Conservation (phyloP, 805 yeast genomes). For the Candida maltosa region DNA sequence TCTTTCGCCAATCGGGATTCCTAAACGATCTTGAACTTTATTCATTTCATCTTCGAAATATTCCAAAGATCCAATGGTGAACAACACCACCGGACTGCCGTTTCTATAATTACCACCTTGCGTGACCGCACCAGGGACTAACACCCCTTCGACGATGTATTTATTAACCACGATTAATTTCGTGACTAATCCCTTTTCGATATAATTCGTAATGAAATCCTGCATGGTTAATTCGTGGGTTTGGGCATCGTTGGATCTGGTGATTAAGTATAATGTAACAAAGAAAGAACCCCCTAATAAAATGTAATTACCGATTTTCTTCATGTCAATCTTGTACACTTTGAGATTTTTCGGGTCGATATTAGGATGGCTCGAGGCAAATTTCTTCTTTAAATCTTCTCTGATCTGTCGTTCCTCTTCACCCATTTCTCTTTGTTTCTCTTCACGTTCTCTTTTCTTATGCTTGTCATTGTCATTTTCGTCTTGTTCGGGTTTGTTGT, state of each 20-base stretch:
- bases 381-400: constrained; percentile 29
- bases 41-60: constrained; percentile 81
- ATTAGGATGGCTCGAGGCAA: constrained; percentile 27
- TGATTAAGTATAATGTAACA: constrained; percentile 5
- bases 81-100: constrained; percentile 51
- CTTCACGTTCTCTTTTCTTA: too few species aligned
- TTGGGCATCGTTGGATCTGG: neutral
- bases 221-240: constrained; percentile 55
- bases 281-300: constrained; percentile 3
- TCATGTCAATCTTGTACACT: constrained; percentile 21
- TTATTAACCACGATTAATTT: constrained; percentile 72
- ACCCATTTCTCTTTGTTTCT: too few species aligned
- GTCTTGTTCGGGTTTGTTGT: too few species aligned
- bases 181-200: constrained; percentile 76
- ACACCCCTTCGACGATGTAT: constrained; percentile 65
- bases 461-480: too few species aligned
- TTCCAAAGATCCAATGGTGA: constrained; percentile 87
- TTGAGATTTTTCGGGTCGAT: constrained; percentile 28
- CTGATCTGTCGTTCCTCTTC: constrained; percentile 32
- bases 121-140: constrained; percentile 45
- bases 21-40: constrained; percentile 63
- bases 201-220: constrained; percentile 76
- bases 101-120: constrained; percentile 34
- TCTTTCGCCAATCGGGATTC: constrained; percentile 65
- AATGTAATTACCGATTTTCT: constrained; percentile 7